Evolutionary conservation across 2,329 filamentous ascomycete species (phyloP).

Genomic region (Apiospora koreana): DNA sequence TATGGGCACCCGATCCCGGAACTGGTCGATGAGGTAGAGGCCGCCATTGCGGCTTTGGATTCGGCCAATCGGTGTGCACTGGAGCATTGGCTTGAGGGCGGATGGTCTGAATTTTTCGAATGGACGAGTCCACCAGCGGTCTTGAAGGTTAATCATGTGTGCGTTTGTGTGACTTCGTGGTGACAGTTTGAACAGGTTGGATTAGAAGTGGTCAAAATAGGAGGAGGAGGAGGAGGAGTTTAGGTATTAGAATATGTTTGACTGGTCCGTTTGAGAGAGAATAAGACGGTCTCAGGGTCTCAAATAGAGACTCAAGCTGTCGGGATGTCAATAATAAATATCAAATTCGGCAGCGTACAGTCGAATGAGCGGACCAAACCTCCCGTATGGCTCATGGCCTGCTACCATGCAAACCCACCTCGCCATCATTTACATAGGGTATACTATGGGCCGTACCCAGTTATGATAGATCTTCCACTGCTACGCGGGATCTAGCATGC

Average conservation of each 20-base stretch:
- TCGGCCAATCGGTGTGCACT: neutral
- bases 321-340: neutral
- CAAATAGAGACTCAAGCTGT: neutral
- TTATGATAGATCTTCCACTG: neutral
- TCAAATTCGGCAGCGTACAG: neutral
- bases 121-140: neutral
- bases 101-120: neutral
- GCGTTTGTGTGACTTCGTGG: neutral
- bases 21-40: constrained; percentile 9
- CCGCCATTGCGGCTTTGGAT: constrained; percentile 4
- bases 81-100: neutral
- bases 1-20: constrained; percentile 3
- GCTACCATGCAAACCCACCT: neutral
- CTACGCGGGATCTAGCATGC: neutral
- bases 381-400: neutral
- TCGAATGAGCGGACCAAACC: neutral
- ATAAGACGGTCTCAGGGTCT: neutral
- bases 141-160: neutral
- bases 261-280: neutral
- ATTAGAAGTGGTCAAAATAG: neutral
- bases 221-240: neutral
- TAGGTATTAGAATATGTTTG: neutral
- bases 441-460: neutral
- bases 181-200: neutral
- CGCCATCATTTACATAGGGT: neutral